phyloP scores from a whole-genome alignment of 2,329 filamentous ascomycete genomes.

The Neurospora sp. region DNA sequence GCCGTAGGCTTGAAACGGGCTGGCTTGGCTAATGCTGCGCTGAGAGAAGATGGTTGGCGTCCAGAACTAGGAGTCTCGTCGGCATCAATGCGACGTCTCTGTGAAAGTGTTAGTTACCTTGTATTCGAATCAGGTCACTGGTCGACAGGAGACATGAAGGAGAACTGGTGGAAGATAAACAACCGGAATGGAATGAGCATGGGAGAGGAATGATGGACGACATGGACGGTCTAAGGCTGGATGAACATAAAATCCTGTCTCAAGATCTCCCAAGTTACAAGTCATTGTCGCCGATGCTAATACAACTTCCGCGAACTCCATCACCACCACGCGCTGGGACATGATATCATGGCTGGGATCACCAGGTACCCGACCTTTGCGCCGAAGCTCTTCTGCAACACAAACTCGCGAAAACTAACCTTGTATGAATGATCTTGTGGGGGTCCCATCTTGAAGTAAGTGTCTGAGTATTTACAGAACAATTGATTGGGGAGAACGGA shows the following conservation, averaged over 20 bases:
- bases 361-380: neutral
- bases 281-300: neutral
- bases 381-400: neutral
- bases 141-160: neutral
- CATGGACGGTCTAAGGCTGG: neutral
- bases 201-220: neutral
- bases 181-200: neutral
- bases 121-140: neutral
- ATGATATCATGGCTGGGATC: neutral
- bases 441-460: neutral
- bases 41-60: neutral
- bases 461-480: neutral
- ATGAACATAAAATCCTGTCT: neutral
- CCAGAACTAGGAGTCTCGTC: conserved; percentile 16
- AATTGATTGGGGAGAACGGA: neutral
- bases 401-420: neutral
- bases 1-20: conserved; percentile 56
- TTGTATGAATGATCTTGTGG: neutral
- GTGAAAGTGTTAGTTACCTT: neutral
- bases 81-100: conserved; percentile 43
- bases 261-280: neutral
- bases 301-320: neutral
- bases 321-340: neutral
- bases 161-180: neutral
- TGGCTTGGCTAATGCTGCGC: conserved; percentile 23